These are phyloP conservation scores for Vanderwaltozyma tropicalis DNA, from an alignment of 805 yeast genomes.

Conservation along the genomic window DNA sequence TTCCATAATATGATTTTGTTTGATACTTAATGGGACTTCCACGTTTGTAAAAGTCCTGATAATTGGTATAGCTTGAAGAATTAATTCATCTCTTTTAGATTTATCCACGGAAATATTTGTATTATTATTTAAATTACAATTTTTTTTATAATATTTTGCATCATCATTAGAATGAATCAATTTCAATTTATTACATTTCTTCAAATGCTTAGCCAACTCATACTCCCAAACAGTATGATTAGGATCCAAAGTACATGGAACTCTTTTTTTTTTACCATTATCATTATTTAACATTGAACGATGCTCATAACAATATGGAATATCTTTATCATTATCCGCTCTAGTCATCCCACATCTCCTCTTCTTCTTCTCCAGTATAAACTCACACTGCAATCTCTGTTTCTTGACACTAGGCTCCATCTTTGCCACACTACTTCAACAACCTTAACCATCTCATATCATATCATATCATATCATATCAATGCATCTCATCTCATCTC, in stretches of 20 bases:
- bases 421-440: too few species aligned
- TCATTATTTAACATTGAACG: constrained; percentile 2
- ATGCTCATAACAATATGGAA: constrained; percentile 59
- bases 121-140: constrained; percentile 32
- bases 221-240: constrained; percentile 62
- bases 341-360: constrained; percentile 28
- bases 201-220: constrained; percentile 45
- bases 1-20: constrained; percentile 16
- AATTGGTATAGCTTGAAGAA: constrained; percentile 4
- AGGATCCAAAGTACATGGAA: constrained; percentile 2
- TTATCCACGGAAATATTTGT: constrained; percentile 3
- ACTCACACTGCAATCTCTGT: constrained; percentile 18
- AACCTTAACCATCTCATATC: too few species aligned
- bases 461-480: neutral
- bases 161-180: constrained; percentile 21
- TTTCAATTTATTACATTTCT: constrained; percentile 47
- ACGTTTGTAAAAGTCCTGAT: neutral
- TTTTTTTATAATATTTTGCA: constrained; percentile 42
- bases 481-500: neutral
- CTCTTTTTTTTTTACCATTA: neutral
- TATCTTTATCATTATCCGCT: constrained; percentile 2
- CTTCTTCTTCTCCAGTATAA: constrained; percentile 16
- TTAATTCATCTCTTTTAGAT: constrained; percentile 14
- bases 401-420: constrained; percentile 1
- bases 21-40: neutral